Conservation (phyloP, 768 basidiomycete genomes). For the Lyophyllum semitale region DNA sequence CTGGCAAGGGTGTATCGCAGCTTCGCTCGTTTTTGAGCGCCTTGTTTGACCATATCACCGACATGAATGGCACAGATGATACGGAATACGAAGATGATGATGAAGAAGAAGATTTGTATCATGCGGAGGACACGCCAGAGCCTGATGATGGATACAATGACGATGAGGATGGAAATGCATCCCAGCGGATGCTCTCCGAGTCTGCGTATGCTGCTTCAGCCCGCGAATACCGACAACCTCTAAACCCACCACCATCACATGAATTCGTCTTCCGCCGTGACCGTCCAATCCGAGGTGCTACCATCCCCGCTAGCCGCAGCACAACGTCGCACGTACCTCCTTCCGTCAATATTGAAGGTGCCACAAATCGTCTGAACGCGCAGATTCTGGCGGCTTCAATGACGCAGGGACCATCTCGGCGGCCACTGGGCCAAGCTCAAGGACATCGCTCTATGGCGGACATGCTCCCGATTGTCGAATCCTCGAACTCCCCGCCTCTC, state of each 20-base stretch:
- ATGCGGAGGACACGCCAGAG: conserved; percentile 50
- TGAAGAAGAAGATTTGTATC: conserved; percentile 52
- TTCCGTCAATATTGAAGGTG: conserved; percentile 33
- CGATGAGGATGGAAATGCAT: conserved; percentile 34
- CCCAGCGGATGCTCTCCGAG: conserved; percentile 28
- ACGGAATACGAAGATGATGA: conserved; percentile 69
- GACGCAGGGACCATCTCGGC: conserved; percentile 34
- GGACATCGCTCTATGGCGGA: conserved; percentile 38
- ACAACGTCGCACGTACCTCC: conserved; percentile 22
- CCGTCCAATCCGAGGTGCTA: conserved; percentile 27
- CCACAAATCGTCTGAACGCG: conserved; percentile 36
- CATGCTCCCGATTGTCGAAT: conserved; percentile 63
- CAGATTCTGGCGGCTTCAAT: conserved; percentile 33
- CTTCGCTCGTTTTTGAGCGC: conserved; percentile 80
- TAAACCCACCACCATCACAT: conserved; percentile 29
- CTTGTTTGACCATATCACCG: conserved; percentile 73
- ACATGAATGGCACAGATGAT: conserved; percentile 68
- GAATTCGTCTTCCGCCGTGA: conserved; percentile 38
- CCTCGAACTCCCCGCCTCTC: conserved; percentile 57
- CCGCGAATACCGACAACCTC: conserved; percentile 21
- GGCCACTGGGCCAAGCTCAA: conserved; percentile 40
- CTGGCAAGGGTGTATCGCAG: conserved; percentile 84
- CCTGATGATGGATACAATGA: conserved; percentile 37
- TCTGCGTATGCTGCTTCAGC: conserved; percentile 21
- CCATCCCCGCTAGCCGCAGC: conserved; percentile 19